Evolutionary conservation across 169 alveolate genomes (phyloP).

Genomic region (Ichthyophthirius multifiliis): DNA sequence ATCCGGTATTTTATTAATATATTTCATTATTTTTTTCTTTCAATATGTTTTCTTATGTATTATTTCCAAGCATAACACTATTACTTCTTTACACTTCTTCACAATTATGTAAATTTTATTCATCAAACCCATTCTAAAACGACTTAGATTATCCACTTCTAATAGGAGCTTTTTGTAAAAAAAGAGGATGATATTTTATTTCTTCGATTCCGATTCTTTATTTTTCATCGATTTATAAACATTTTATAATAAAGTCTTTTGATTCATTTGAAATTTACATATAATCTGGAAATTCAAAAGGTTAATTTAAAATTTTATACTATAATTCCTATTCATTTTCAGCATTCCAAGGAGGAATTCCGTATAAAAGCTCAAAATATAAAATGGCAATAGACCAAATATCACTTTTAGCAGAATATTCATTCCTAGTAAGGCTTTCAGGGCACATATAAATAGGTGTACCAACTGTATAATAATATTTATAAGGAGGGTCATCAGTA

Average conservation of each 20-base stretch:
- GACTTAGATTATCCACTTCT: not conserved
- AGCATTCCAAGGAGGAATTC: conserved; percentile 16
- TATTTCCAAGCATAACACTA: not conserved
- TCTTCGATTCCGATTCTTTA: conserved; percentile 16
- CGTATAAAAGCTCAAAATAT: conserved; percentile 32
- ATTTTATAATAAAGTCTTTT: conserved; percentile 26
- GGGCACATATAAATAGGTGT: conserved; percentile 45
- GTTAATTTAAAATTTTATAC: not conserved
- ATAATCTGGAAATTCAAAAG: conserved; percentile 10
- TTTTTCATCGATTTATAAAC: conserved; percentile 23
- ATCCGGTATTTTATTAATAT: not conserved
- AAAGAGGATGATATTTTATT: too few relatives aligned
- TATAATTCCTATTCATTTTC: not conserved
- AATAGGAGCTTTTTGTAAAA: too few relatives aligned
- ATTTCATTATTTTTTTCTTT: not conserved
- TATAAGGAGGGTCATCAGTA: conserved; percentile 19
- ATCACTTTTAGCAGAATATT: conserved; percentile 29
- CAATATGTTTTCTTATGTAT: not conserved
- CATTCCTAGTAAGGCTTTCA: conserved; percentile 10
- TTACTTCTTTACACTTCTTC: not conserved
- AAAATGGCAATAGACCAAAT: conserved; percentile 39
- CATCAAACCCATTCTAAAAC: too few relatives aligned
- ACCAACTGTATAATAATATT: conserved; percentile 33
- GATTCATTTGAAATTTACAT: conserved; percentile 17
- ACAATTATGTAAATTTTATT: too few relatives aligned